These are phyloP conservation scores for Diaporthe citriasiana DNA, from an alignment of 2,329 filamentous ascomycete species.

Conservation along the genomic window DNA sequence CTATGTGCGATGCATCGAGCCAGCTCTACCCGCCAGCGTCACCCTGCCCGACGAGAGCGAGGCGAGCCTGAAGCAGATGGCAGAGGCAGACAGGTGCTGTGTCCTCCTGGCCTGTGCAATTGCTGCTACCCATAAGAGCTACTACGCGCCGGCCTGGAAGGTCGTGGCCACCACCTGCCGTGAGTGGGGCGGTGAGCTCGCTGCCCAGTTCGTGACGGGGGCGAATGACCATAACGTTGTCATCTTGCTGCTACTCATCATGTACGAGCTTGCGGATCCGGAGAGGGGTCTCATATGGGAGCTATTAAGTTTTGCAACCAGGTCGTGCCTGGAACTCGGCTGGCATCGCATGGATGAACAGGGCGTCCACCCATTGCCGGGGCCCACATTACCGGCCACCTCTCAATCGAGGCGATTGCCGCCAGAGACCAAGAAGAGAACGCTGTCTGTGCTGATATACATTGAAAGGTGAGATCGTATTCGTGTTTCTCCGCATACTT, in stretches of 20 bases:
- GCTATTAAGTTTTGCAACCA: constrained; percentile 28
- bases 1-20: constrained; percentile 33
- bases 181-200: constrained; percentile 35
- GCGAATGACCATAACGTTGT: constrained; percentile 9
- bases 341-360: constrained; percentile 35
- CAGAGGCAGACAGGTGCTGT: constrained; percentile 26
- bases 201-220: constrained; percentile 11
- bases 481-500: fast-evolving
- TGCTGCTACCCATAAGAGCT: constrained; percentile 37
- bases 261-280: constrained; percentile 37
- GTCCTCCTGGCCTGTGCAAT: constrained; percentile 33
- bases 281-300: constrained; percentile 37
- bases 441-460: constrained; percentile 29
- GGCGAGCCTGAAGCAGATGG: constrained; percentile 29
- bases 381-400: neutral
- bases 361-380: neutral
- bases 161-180: constrained; percentile 27
- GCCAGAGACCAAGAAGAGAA: constrained; percentile 19
- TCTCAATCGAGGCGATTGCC: neutral
- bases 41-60: constrained; percentile 27
- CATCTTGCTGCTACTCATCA: constrained; percentile 31
- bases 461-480: constrained; percentile 9
- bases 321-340: constrained; percentile 33
- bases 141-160: constrained; percentile 29
- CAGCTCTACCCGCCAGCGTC: constrained; percentile 12